Base-by-base conservation (phyloP, 495 filamentous ascomycete species). In the Neurospora discreta region DNA sequence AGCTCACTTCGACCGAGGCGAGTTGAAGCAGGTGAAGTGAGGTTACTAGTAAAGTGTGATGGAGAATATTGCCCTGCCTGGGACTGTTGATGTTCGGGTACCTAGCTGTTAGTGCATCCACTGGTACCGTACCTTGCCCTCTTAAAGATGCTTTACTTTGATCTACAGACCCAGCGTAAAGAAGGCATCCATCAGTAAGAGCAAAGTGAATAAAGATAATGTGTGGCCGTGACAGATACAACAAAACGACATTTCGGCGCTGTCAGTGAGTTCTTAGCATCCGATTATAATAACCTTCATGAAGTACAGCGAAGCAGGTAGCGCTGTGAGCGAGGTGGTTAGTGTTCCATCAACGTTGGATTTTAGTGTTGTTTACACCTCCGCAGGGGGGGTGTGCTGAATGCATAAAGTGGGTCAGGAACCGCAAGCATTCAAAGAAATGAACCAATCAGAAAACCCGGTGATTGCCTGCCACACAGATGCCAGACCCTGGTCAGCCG, bases 181-280 rank as follows among this genome's bases (percentile, higher is more conserved):
- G 46, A 16, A 0, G 20, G 5, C 7, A 16, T 30, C 1, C 0
- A 15, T 3, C 10, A 4, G 13, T 26, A 0, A 58, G 3, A 0
- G 2, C 3, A 15, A 58, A 0, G 26, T 23, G n/a, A 0, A 20
- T 20, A 46, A 3, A 0, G 15, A 16, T 3, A 58, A 7, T 1
- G 2, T 23, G 11, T 30, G 11, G 26, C 9, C 11, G 13, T 30
- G 4, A 30, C 6, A 58, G 23, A 13, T 26, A 58, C 30, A 2
- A 3, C 4, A 15, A 23, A 15, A 7, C 1, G 20, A 2, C 6
- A 30, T 26, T 7, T 26, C 9, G 15, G 8, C 26, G 20, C 0
- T 30, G 3, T 58, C 5, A 11, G 16, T 3, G 11, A 15, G 1
- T 58, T 3, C 3, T 58, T 0, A 6, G 5, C 10, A 13, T 26